A percentile compares a stretch with the other conserved stretches of the same genome.
phyloP scores from a whole-genome alignment of 495 filamentous ascomycete species.

The Aspergillus ellipticus region DNA sequence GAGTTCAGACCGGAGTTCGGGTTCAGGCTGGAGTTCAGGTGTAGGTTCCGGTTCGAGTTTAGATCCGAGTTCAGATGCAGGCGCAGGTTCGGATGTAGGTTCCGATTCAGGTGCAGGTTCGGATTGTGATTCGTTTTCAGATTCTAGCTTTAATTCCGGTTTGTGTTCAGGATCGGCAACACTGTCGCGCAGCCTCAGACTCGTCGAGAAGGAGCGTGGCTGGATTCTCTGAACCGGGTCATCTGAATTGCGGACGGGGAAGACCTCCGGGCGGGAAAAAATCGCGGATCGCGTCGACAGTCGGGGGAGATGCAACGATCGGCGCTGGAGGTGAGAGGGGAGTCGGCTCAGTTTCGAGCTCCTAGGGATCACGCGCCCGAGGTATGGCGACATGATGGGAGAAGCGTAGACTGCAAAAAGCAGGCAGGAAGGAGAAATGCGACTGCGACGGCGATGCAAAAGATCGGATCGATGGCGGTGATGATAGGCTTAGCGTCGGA shows the following conservation, averaged over 20 bases:
- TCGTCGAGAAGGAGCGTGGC: conserved; percentile 24
- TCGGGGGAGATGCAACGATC: not conserved
- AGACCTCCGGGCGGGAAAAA: conserved; percentile 7
- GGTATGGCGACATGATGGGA: conserved; percentile 33
- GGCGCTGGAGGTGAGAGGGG: not conserved
- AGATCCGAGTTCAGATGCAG: no score
- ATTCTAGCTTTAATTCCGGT: no score
- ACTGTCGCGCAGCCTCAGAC: conserved; percentile 1
- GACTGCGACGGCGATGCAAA: not conserved
- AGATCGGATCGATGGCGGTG: conserved; percentile 15
- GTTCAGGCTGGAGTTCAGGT: no score
- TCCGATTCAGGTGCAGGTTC: no score
- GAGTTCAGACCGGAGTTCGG: no score
- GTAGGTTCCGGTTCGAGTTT: no score
- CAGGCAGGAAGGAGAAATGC: conserved; percentile 18
- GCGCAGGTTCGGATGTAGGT: no score
- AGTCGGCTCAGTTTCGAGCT: conserved; percentile 6
- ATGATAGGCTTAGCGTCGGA: conserved; percentile 1
- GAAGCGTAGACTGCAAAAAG: conserved; percentile 9
- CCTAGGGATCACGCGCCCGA: conserved; percentile 26
- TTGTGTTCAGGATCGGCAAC: conserved; percentile 1
- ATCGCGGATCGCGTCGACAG: not conserved
- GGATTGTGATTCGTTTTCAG: no score
- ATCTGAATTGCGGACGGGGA: conserved; percentile 5
- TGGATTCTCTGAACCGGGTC: conserved; percentile 6